Evolutionary conservation across 2,329 filamentous ascomycete genomes (phyloP).

Genomic region (Xylariaceae sp.): DNA sequence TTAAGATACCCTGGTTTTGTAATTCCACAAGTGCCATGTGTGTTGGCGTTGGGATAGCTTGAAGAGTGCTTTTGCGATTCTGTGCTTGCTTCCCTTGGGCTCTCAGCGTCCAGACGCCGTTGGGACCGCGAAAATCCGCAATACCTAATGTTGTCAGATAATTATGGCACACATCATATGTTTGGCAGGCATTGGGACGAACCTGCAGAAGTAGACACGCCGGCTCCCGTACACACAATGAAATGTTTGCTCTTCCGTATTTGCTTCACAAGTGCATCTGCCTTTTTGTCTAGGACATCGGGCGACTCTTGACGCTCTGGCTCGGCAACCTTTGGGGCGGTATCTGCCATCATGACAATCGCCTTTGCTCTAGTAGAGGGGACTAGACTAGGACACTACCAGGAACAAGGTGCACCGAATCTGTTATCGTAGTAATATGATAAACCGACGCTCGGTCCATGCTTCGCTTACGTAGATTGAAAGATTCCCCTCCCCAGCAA

Average conservation of each 20-base stretch:
- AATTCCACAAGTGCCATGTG: slow-evolving; percentile 56
- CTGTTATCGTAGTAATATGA: neutral
- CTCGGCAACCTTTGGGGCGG: slow-evolving; percentile 33
- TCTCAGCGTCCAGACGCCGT: slow-evolving; percentile 53
- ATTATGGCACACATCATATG: neutral
- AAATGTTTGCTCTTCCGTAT: slow-evolving; percentile 53
- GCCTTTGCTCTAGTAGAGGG: neutral
- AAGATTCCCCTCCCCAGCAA: no score
- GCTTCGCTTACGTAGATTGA: no score
- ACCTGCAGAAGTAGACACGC: slow-evolving; percentile 55
- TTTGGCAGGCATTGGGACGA: neutral
- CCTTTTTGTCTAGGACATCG: slow-evolving; percentile 45
- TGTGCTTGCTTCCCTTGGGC: slow-evolving; percentile 49
- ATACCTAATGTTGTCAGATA: slow-evolving; percentile 44
- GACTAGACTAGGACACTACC: neutral
- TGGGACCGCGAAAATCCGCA: slow-evolving; percentile 55
- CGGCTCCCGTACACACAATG: slow-evolving; percentile 55
- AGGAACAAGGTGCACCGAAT: neutral
- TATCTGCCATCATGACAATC: slow-evolving; percentile 27
- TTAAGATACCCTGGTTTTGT: slow-evolving; percentile 49
- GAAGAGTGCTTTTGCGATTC: slow-evolving; percentile 45
- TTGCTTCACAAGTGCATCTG: slow-evolving; percentile 43
- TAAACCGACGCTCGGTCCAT: no score
- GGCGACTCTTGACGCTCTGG: slow-evolving; percentile 38
- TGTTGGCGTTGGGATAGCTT: slow-evolving; percentile 52